A percentile compares a stretch with the other conserved stretches of the same genome.
These are phyloP conservation scores for Fusarium torreyae DNA, from an alignment of 2,329 filamentous ascomycete genomes.

Conservation along the genomic window DNA sequence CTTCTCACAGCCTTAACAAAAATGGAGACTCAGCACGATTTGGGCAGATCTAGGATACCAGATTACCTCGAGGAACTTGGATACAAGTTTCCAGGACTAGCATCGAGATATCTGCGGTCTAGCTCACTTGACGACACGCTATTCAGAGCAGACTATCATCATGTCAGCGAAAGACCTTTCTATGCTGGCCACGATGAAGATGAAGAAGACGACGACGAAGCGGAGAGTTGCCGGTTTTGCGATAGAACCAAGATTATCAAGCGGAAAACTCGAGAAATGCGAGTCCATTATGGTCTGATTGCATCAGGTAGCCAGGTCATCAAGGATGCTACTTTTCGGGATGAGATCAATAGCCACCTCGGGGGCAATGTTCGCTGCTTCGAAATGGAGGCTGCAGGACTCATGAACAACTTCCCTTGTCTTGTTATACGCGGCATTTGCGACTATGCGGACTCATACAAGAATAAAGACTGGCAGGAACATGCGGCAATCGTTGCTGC, in stretches of 20 bases:
- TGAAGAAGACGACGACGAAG: too few species aligned
- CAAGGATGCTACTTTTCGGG: background rate
- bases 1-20: conserved; percentile 12
- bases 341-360: background rate
- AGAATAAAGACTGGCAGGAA: background rate
- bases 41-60: conserved; percentile 4
- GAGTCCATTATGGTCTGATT: background rate
- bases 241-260: too few species aligned
- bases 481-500: background rate
- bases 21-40: conserved; percentile 10
- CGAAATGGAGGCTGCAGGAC: background rate
- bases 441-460: conserved; percentile 4
- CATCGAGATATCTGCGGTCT: background rate
- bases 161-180: background rate
- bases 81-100: conserved; percentile 11
- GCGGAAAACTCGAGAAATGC: background rate
- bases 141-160: too few species aligned
- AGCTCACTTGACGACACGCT: background rate
- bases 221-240: too few species aligned
- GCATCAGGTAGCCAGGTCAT: background rate
- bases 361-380: background rate
- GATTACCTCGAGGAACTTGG: conserved; percentile 6
- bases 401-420: background rate
- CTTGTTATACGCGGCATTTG: conserved; percentile 9
- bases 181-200: too few species aligned